Evolutionary conservation across 306 rosid genomes (phyloP), one percentile per base, ranked within the genome.

Genomic region (Spatholobus suberectus): DNA sequence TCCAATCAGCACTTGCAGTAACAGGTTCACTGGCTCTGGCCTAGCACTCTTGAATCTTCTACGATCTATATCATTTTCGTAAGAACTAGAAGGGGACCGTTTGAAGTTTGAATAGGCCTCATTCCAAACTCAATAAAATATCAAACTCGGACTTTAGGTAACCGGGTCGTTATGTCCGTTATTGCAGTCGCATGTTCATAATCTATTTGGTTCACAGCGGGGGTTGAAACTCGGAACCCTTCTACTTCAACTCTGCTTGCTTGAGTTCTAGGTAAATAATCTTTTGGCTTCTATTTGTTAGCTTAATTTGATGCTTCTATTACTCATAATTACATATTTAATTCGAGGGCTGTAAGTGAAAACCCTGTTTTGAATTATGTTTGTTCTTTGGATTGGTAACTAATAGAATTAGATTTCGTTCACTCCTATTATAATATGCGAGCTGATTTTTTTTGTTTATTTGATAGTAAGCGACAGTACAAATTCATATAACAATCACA

Each of bases 111-210:
- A 20, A 18, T 67, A 67, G 5, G 38, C 62, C 17, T 47, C 13
- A 38, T 27, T 47, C 26, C 29, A 46, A 43, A 4, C 23, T 44
- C 59, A 27, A 11, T 41, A n/a, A 67, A 67, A 37, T 8, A 38
- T 2, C 37, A 63, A 34, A 63, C 43, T 63, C 23, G 7, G 24
- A 35, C 8, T 35, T 37, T n/a, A 35, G n/a, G 43, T 66, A 66
- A 37, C 72, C 24, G 84, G 81, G 85, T 61, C 26, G 93, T 89
- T 88, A 91, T 78, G 88, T 83, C 88, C 1, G 92, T 86, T 88
- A 88, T 61, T 40, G 57, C 62, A 20, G 24, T 77, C 76, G 23
- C 82, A 62, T 46, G 75, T 71, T 43, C 68, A 44, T 66, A 79
- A 6, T 20, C 46, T 70, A 27, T 71, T 76, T 37, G 72, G 83